Percentiles rank a stretch among this genome's conserved stretches.
Evolutionary conservation across 2,329 filamentous ascomycete genomes (phyloP).

Genomic region (Ophiostoma sp.): DNA sequence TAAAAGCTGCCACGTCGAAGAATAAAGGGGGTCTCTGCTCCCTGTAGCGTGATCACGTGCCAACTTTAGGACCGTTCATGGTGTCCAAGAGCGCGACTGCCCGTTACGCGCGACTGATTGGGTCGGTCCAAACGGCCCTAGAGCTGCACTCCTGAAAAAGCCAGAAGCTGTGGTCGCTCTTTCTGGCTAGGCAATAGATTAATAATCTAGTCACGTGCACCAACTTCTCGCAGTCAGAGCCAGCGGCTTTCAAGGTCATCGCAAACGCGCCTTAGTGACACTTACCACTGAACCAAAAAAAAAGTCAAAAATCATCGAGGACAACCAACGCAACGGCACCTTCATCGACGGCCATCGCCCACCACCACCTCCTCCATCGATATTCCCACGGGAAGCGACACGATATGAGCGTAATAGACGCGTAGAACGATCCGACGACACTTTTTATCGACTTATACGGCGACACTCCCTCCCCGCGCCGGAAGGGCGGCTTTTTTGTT

Average conservation of each 20-base stretch:
- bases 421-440: background rate
- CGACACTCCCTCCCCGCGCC: background rate
- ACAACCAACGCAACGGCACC: background rate
- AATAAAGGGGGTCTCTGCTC: constrained; percentile 13
- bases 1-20: constrained; percentile 27
- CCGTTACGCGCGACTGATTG: constrained; percentile 21
- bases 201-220: constrained; percentile 9
- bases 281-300: background rate
- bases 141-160: constrained; percentile 14
- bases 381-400: background rate
- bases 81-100: constrained; percentile 13
- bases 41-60: constrained; percentile 18
- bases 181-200: background rate
- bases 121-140: constrained; percentile 9
- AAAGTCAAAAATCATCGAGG: background rate
- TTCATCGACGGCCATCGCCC: background rate
- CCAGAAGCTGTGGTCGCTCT: background rate
- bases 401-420: background rate
- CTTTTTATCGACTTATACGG: background rate
- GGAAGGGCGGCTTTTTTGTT: background rate
- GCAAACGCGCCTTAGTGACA: constrained; percentile 12
- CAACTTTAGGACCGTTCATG: background rate
- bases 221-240: background rate
- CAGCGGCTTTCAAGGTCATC: constrained; percentile 9
- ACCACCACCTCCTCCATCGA: background rate